Evolutionary conservation across 805 yeast species (phyloP), one percentile per base, ranked within the genome.

Genomic region (Wickerhamia fluorescens): DNA sequence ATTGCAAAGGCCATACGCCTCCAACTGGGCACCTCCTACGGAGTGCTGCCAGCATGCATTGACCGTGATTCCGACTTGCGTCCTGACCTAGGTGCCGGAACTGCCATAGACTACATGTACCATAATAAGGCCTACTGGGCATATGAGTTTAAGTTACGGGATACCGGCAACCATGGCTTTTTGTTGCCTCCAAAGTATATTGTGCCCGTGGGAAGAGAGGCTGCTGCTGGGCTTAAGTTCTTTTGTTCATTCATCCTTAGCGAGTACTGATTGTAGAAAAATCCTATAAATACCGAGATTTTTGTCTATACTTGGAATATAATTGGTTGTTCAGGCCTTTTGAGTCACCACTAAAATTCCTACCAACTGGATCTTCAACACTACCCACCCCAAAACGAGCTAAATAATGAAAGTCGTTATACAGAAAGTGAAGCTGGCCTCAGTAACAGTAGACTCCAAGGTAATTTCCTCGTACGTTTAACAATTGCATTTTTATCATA

Each of bases 371-470:
- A n/a, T n/a, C n/a, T n/a, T n/a, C n/a, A n/a, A n/a, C n/a, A n/a
- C n/a, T n/a, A n/a, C n/a, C n/a, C n/a, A n/a, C n/a, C n/a, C n/a
- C n/a, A 22, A 4, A 22, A 11, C 11, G 2, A 11, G 24, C 5
- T 9, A 22, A 22, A 22, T 5, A 21, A 89, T 89, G 98, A 79
- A 77, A 51, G 85, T 88, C 3, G 95, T 92, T 1, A 73, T 92
- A 19, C 98, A 92, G 50, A 75, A 83, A 47, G 97, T 89, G 5
- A 83, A 81, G 37, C 68, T 71, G 26, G 97, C 96, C 0, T 80
- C 95, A 0, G 98, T 92, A 1, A 73, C 85, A 0, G 98, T 92
- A 1, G 85, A 87, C 29, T 61, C 66, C 6, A 49, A 67, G 28
- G 63, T 82, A 0, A 71, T 88, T 1, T 86, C 96, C 1, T 61